phyloP scores from a whole-genome alignment of 352 stramenopile species.

The Globisporangium cederbergense region DNA sequence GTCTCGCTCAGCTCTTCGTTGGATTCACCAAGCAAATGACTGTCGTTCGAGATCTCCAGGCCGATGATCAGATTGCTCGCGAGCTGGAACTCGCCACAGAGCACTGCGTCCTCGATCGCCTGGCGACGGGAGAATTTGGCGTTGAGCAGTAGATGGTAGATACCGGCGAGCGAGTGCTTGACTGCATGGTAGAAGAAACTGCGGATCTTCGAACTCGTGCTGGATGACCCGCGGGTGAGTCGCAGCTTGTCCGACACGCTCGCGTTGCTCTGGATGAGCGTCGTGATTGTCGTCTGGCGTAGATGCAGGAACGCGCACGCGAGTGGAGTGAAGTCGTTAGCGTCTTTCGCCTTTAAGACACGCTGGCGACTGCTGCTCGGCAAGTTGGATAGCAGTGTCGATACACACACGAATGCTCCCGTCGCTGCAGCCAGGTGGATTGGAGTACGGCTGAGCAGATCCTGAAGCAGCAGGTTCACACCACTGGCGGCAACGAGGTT shows the following conservation, averaged over 20 bases:
- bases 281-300: constrained; percentile 70
- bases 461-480: constrained; percentile 31
- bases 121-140: constrained; percentile 69
- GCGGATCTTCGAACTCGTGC: constrained; percentile 16
- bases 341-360: constrained; percentile 21
- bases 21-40: constrained; percentile 26
- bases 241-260: constrained; percentile 45
- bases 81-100: constrained; percentile 64
- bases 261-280: constrained; percentile 54
- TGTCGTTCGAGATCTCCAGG: constrained; percentile 42
- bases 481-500: constrained; percentile 51
- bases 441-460: constrained; percentile 46
- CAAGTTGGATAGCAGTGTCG: constrained; percentile 35
- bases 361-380: neutral
- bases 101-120: constrained; percentile 63
- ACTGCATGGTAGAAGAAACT: constrained; percentile 79
- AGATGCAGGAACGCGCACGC: constrained; percentile 49
- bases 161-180: constrained; percentile 54
- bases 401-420: constrained; percentile 64
- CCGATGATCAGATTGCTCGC: constrained; percentile 58
- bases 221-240: constrained; percentile 34
- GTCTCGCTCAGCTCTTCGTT: constrained; percentile 43
- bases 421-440: constrained; percentile 64
- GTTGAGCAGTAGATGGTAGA: constrained; percentile 71
- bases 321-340: constrained; percentile 45